Conservation (phyloP, 169 alveolate species). For the Ichthyophthirius multifiliis region DNA sequence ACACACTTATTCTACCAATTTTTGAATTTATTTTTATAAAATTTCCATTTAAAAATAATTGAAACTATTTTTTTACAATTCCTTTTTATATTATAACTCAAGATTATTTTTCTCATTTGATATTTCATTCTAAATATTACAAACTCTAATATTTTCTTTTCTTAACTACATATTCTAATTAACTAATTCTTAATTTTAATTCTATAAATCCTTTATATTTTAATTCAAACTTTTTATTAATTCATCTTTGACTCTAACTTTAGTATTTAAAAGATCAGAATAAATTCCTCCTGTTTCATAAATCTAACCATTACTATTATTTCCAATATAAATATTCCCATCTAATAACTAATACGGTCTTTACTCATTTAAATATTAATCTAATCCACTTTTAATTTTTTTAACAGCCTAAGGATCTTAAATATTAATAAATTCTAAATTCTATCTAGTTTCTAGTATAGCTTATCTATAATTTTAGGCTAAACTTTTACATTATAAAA, state of each 20-base stretch:
- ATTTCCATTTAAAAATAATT: neutral
- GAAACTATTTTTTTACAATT: neutral
- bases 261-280: neutral
- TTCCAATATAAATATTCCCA: neutral
- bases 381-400: neutral
- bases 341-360: no score
- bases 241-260: neutral
- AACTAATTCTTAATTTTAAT: neutral
- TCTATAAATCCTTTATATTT: neutral
- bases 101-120: neutral
- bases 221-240: neutral
- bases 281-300: no score
- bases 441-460: neutral
- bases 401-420: neutral
- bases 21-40: neutral
- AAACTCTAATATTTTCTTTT: neutral
- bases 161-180: neutral
- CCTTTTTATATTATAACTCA: neutral
- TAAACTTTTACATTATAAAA: neutral
- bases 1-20: conserved; percentile 10
- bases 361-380: neutral
- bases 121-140: neutral
- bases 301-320: no score
- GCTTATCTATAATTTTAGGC: neutral
- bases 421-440: neutral